Evolutionary conservation across 2,329 filamentous ascomycete genomes (phyloP), one percentile per base, ranked within the genome.

Genomic region (Paecilomyces sp.): DNA sequence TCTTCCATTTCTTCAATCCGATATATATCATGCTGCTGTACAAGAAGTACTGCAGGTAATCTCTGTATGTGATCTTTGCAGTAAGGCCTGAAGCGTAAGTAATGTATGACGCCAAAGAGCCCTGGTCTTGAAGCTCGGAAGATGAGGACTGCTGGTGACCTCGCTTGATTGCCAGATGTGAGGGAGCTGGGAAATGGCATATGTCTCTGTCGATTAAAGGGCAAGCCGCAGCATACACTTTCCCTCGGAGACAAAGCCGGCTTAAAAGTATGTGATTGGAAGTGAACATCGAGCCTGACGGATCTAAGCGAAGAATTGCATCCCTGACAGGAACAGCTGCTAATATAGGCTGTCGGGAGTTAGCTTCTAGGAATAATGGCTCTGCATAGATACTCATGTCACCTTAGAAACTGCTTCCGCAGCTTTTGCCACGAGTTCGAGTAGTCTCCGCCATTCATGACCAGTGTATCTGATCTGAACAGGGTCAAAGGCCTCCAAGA

Each of bases 1-100:
- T 83, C 18, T 74, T 69, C 88, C 89, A 92, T 62, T 85, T 75
- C 60, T 82, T 79, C 56, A 80, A 72, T 1, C 81, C 79, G 68
- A 88, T 85, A 70, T 86, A 88, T 51, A 88, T 80, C 75, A 88
- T 79, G n/a, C 83, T 88, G 18, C 84, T 80, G 47, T 84, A 73
- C 4, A 88, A 72, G 65, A 89, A 87, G 70, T 91, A 91, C 68
- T 88, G 84, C 22, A 91, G 76, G 51, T 77, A 73, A 41, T 76
- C 74, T 56, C 69, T 71, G 59, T 74, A 73, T n/a, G 71, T 71
- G 15, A 81, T 60, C 47, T 69, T 74, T 2, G 72, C 66, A 12
- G 76, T 74, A n/a, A 80, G 63, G 4, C 74, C 76, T 7, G 75
- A 74, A 18, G 64, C 56, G 25, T 70, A 65, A 4, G 68, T 76